Percentiles rank a stretch among this genome's conserved stretches.
These are phyloP conservation scores for Neohortaea acidophila DNA, from an alignment of 495 filamentous ascomycete genomes.

Conservation along the genomic window DNA sequence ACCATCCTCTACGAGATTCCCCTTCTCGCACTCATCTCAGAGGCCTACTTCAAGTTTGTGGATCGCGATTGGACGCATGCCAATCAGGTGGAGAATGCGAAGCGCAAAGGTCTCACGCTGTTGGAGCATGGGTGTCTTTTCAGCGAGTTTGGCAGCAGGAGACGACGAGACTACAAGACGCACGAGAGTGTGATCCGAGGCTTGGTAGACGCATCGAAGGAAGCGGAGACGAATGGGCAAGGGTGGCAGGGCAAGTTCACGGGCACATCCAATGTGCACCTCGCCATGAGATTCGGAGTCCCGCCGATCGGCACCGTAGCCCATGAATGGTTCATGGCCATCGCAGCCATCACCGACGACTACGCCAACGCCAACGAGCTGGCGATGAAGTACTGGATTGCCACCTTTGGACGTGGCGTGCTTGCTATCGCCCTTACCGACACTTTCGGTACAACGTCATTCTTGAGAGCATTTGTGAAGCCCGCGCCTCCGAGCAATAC, in stretches of 20 bases:
- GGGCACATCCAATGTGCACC: slow-evolving; percentile 92
- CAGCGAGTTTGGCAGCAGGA: slow-evolving; percentile 84
- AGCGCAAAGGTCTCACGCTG: slow-evolving; percentile 56
- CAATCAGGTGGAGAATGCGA: slow-evolving; percentile 71
- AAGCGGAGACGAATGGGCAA: slow-evolving; percentile 36
- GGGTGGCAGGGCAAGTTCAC: slow-evolving; percentile 56
- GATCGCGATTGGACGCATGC: slow-evolving; percentile 78
- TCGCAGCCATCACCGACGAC: slow-evolving; percentile 77
- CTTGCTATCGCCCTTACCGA: slow-evolving; percentile 91
- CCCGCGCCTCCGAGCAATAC: slow-evolving; percentile 24
- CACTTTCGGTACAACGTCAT: slow-evolving; percentile 87
- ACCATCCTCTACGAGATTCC: slow-evolving; percentile 98
- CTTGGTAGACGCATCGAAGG: slow-evolving; percentile 53
- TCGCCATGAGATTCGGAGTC: slow-evolving; percentile 79
- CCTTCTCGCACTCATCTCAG: slow-evolving; percentile 74
- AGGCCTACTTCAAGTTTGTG: slow-evolving; percentile 93
- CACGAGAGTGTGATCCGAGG: slow-evolving; percentile 84
- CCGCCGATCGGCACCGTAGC: slow-evolving; percentile 83
- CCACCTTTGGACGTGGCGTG: slow-evolving; percentile 76
- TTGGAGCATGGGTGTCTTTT: slow-evolving; percentile 71
- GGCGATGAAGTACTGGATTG: slow-evolving; percentile 72
- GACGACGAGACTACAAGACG: slow-evolving; percentile 83
- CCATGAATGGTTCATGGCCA: slow-evolving; percentile 99
- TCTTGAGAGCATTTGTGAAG: slow-evolving; percentile 68
- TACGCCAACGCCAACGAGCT: slow-evolving; percentile 71